Evolutionary conservation across 805 yeast species (phyloP).

Genomic region (Hanseniaspora hatyaiensis): DNA sequence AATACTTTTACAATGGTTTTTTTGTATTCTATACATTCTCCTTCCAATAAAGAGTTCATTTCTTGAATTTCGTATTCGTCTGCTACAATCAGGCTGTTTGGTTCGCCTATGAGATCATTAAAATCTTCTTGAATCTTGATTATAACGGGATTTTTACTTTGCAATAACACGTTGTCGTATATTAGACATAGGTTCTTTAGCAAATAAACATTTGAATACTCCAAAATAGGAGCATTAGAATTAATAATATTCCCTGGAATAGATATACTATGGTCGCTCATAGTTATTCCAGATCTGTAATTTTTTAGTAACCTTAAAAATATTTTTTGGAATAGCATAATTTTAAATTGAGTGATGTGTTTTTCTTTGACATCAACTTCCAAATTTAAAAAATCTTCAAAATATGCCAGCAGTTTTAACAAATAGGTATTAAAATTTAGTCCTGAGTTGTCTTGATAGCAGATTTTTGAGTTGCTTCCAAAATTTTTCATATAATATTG

Average conservation of each 20-base stretch:
- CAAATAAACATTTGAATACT: background rate
- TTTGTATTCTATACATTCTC: constrained; percentile 14
- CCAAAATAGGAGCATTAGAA: background rate
- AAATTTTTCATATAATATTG: constrained; percentile 38
- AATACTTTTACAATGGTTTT: constrained; percentile 6
- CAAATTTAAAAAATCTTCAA: constrained; percentile 32
- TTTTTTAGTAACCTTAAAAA: constrained; percentile 17
- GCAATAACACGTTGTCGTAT: constrained; percentile 8
- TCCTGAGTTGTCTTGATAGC: constrained; percentile 20
- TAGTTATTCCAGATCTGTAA: constrained; percentile 12
- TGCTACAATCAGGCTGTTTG: background rate
- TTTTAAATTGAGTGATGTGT: constrained; percentile 36
- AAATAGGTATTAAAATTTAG: constrained; percentile 38
- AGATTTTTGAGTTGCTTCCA: constrained; percentile 21
- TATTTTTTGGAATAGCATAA: constrained; percentile 30
- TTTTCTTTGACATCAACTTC: constrained; percentile 29
- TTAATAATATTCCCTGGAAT: background rate
- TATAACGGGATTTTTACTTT: constrained; percentile 1
- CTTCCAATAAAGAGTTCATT: constrained; percentile 3
- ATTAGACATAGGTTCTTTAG: constrained; percentile 8
- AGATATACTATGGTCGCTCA: background rate
- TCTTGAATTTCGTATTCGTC: background rate
- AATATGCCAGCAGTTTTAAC: constrained; percentile 31
- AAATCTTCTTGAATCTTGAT: constrained; percentile 7
- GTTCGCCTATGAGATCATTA: background rate